These are phyloP conservation scores for Rhynchospora pubera DNA, from an alignment of 176 grass and related monocot genomes.

Conservation along the genomic window DNA sequence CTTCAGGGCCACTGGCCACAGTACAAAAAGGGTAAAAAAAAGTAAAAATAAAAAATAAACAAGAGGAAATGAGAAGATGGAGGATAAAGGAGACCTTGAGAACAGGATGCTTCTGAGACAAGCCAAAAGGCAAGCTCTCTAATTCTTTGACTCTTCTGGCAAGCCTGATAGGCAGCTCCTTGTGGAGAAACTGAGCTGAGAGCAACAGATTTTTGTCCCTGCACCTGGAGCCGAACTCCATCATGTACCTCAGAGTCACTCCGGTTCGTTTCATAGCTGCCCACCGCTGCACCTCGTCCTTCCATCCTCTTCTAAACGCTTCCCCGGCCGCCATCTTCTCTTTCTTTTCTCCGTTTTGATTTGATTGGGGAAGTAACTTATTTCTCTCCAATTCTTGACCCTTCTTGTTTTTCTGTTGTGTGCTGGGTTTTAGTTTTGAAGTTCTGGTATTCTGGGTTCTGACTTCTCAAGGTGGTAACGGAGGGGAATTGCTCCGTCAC, in stretches of 20 bases:
- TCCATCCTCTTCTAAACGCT: neutral
- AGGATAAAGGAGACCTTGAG: conserved; percentile 47
- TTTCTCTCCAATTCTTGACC: too few relatives aligned
- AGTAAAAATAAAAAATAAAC: too few relatives aligned
- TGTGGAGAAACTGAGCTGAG: conserved; percentile 88
- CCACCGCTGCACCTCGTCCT: conserved; percentile 78
- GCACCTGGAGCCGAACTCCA: conserved; percentile 80
- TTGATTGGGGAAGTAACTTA: neutral
- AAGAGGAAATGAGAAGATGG: neutral
- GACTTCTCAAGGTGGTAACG: too few relatives aligned
- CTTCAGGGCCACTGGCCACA: too few relatives aligned
- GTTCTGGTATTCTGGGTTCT: neutral
- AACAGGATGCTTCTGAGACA: conserved; percentile 66
- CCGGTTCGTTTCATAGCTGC: conserved; percentile 85
- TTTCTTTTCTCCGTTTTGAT: neutral
- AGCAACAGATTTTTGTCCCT: conserved; percentile 58
- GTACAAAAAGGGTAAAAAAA: too few relatives aligned
- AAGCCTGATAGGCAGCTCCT: conserved; percentile 76
- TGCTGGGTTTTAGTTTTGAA: neutral
- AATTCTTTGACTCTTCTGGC: conserved; percentile 70
- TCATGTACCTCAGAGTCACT: conserved; percentile 93
- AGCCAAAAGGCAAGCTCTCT: conserved; percentile 59
- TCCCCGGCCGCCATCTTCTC: neutral
- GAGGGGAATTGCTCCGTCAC: too few relatives aligned
- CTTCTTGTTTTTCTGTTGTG: neutral